Evolutionary conservation across 306 rosid species (phyloP).

Genomic region (Cucurbita argyrosperma): DNA sequence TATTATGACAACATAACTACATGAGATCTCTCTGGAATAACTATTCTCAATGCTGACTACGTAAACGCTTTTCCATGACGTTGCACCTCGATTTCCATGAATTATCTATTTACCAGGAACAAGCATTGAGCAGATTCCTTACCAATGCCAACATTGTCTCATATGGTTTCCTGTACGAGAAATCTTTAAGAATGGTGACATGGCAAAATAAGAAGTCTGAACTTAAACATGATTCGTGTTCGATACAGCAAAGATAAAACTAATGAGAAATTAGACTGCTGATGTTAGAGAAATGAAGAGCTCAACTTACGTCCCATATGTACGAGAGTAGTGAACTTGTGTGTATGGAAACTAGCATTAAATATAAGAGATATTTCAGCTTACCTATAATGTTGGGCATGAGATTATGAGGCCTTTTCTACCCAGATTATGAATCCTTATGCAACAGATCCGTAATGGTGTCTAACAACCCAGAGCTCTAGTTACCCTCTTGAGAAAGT

Average conservation of each 20-base stretch:
- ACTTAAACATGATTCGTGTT: not conserved
- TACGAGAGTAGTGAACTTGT: not conserved
- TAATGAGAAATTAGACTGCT: not conserved
- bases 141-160: not conserved
- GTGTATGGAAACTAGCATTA: not conserved
- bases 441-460: not conserved
- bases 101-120: not conserved
- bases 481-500: conserved; percentile 30
- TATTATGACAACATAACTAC: not conserved
- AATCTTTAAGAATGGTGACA: not conserved
- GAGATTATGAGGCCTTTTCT: not conserved
- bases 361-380: not conserved
- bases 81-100: not conserved
- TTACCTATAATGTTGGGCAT: not conserved
- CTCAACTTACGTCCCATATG: not conserved
- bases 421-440: conserved; percentile 1
- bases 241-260: not conserved
- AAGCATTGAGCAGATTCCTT: not conserved
- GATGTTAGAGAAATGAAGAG: not conserved
- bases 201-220: not conserved
- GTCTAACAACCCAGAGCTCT: not conserved
- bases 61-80: not conserved
- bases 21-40: not conserved
- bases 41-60: not conserved
- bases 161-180: not conserved